These are phyloP conservation scores for Suillus alpinus DNA, from an alignment of 768 basidiomycete species.

Conservation along the genomic window DNA sequence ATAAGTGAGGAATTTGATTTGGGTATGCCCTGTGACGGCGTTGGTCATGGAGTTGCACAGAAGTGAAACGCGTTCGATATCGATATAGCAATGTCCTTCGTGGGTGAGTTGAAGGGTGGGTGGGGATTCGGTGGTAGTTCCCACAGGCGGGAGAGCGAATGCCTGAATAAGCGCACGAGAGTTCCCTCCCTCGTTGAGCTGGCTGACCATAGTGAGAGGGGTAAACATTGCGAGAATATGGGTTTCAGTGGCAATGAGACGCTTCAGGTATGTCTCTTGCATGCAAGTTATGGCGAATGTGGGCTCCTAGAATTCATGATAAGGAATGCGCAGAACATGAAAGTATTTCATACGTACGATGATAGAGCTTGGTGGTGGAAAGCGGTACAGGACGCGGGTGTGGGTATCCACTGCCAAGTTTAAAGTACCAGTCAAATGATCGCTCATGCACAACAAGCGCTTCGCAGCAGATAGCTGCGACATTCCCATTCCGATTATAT, in stretches of 20 bases:
- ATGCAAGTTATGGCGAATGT: neutral
- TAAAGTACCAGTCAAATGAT: neutral
- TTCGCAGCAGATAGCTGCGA: neutral
- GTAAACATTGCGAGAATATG: conserved; percentile 2
- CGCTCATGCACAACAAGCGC: neutral
- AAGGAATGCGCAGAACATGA: neutral
- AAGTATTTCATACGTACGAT: neutral
- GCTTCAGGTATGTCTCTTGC: neutral
- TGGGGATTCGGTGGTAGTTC: neutral
- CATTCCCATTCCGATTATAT: neutral
- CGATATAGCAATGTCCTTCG: neutral
- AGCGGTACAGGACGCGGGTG: neutral
- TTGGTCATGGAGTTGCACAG: neutral
- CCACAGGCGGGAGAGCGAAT: neutral
- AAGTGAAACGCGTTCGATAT: neutral
- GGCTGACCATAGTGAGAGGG: neutral
- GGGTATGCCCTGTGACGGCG: neutral
- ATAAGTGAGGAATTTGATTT: neutral
- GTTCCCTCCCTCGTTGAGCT: neutral
- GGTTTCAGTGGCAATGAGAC: conserved; percentile 3
- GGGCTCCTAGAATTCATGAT: neutral
- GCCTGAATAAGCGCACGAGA: neutral
- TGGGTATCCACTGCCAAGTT: neutral
- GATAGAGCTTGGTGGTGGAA: neutral
- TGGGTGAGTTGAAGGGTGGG: neutral